These are phyloP conservation scores for Uromyces viciae-fabae DNA, from an alignment of 1,284 basidiomycete genomes.

Conservation along the genomic window DNA sequence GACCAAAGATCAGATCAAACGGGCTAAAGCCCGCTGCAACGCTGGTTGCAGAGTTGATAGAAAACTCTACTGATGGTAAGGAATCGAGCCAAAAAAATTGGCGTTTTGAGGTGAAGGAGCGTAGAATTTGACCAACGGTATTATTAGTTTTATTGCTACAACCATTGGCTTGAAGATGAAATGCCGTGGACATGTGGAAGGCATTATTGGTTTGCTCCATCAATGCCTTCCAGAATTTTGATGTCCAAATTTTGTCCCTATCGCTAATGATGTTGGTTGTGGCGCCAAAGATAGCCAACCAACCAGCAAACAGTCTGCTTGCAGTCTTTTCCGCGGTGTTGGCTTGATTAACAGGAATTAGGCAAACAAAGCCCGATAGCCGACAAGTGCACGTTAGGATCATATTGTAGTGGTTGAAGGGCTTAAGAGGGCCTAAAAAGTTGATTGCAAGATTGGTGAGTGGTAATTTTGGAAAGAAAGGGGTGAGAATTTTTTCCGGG, in stretches of 20 bases:
- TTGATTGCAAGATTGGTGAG: too few species aligned
- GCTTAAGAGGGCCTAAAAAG: not conserved
- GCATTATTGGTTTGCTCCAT: not conserved
- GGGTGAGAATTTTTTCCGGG: constrained; percentile 21
- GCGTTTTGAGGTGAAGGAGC: constrained; percentile 46
- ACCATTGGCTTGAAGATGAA: constrained; percentile 49
- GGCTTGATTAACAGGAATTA: not conserved
- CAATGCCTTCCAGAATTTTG: constrained; percentile 50
- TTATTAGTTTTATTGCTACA: constrained; percentile 49
- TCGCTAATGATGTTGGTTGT: constrained; percentile 49
- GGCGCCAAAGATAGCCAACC: constrained; percentile 44
- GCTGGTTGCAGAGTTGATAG: constrained; percentile 46
- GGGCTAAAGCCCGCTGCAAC: constrained; percentile 45
- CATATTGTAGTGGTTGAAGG: not conserved
- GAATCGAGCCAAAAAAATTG: constrained; percentile 30
- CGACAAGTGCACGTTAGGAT: not conserved
- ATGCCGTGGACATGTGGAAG: not conserved
- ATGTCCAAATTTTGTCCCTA: constrained; percentile 50
- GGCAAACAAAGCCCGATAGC: not conserved
- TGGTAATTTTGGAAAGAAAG: too few species aligned
- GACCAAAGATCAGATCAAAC: constrained; percentile 46
- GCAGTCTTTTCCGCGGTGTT: not conserved
- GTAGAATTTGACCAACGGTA: constrained; percentile 52
- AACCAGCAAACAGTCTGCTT: not conserved
- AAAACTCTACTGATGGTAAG: constrained; percentile 44